Conservation (phyloP, 805 yeast genomes). For the Naumovozyma baii region DNA sequence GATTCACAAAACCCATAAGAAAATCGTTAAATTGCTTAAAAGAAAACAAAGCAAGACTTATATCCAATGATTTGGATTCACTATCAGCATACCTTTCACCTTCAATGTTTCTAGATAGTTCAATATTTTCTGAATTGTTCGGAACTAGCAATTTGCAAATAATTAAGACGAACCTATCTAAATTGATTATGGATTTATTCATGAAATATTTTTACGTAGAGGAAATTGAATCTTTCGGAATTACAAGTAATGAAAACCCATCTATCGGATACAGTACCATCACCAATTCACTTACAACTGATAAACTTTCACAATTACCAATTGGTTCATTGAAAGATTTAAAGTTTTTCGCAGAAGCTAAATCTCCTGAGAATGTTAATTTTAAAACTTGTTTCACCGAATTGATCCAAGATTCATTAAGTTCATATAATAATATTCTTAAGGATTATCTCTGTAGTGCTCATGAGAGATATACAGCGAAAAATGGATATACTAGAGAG, state of each 20-base stretch:
- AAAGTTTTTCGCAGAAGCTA: neutral
- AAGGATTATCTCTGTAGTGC: neutral
- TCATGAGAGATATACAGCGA: constrained; percentile 1
- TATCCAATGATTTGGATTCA: constrained; percentile 2
- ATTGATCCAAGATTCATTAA: neutral
- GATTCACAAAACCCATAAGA: constrained; percentile 3
- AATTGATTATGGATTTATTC: neutral
- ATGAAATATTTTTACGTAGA: neutral
- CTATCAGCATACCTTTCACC: constrained; percentile 9
- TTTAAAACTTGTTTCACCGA: neutral
- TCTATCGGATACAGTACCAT: too few species aligned
- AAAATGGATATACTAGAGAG: constrained; percentile 1
- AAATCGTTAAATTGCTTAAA: constrained; percentile 1
- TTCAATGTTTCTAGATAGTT: constrained; percentile 1
- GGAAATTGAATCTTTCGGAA: neutral
- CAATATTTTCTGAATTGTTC: constrained; percentile 2
- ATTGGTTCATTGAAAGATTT: neutral
- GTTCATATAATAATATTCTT: neutral
- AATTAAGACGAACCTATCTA: constrained; percentile 2
- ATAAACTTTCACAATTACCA: neutral
- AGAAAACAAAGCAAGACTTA: neutral
- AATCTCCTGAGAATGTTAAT: neutral
- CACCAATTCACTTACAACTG: too few species aligned
- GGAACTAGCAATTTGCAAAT: constrained; percentile 3
- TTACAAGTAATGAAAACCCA: too few species aligned